Evolutionary conservation across 177 flowering plant genomes (phyloP), one percentile per base, ranked within the genome.

Genomic region (Tripterygium wilfordii): DNA sequence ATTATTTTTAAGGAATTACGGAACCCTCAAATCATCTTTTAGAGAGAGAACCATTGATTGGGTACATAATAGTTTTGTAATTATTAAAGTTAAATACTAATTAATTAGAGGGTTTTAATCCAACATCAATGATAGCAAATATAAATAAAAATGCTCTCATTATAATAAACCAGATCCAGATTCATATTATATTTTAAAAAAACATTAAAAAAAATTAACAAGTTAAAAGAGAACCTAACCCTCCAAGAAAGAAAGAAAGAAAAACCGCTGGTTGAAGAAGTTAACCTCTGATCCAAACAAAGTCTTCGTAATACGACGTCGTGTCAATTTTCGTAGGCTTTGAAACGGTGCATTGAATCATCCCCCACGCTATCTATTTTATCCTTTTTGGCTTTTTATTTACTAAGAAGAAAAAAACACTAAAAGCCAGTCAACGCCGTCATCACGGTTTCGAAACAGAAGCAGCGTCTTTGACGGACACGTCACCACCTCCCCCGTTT

Each of bases 391-490:
- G 1, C 5, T 17, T 8, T 33, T 33, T 35, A 30, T 43, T 17
- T 6, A 9, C 13, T 22, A 45, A 16, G 4, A 20, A 41, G 25
- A 10, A 10, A 4, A 33, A n/a, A n/a, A 10, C 3, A 10, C 4
- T 19, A 26, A 49, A 26, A 22, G 46, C 31, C 32, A 36, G 40
- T 49, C 30, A 8, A 23, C 42, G n/a, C 31, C 26, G 36, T 25
- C 10, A 49, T 75, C 68, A 80, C 25, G 85, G 87, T 60, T 74
- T 82, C 21, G 85, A 80, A 42, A 78, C 79, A 42, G 89, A 85
- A n/a, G 77, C 51, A 12, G 67, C 67, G 31, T 72, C 85, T 47
- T 71, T 77, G 0, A 57, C 61, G 61, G 76, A 61, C 35, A 58
- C 39, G 19, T 72, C 75, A 1, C 31, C 75, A 1, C 31, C 62